Base-by-base conservation (phyloP, 2,329 filamentous ascomycete genomes). In the Penicillium nordicum region DNA sequence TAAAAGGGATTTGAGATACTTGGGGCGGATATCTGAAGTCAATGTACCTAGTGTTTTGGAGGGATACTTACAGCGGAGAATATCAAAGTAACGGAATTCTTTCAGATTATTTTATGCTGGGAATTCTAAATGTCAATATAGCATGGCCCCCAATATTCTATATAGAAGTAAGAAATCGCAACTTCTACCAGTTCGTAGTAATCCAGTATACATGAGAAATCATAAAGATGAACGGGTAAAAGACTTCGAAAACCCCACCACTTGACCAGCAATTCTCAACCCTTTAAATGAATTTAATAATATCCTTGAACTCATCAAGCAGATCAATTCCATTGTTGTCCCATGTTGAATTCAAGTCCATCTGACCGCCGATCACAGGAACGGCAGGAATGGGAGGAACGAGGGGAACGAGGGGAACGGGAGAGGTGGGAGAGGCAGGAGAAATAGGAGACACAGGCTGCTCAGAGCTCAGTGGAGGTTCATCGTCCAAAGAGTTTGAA, bases 271-370 rank as follows among this genome's bases (percentile, higher is more conserved):
- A 43, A 16, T 29, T 7, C 4, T 16, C 12, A 0, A 3, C 14
- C 5, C 1, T 6, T 18, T 43, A 54, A 12, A 55, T 43, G 53
- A 78, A 72, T 48, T 76, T 71, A 51, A 76, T 71, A 57, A 74
- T 65, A 48, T 75, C 70, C 40, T 72, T 72, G 56, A 75, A 77
- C 57, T 77, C 72, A 51, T 75, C 68, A 51, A 76, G 60, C 34
- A 78, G 47, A 43, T 64, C 63, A 41, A 68, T 68, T 45, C 74
- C 74, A 25, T 78, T 68, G 29, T 70, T 73, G 25, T 73, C 69
- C 73, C 74, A 76, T 42, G 59, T 58, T 16, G 23, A 25, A 27
- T 21, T 42, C 4, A 50, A 29, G 11, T 41, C 23, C 34, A 48
- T 38, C 25, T 18, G 27, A 32, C 46, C n/a, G 38, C 18, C 37